Base-by-base conservation (phyloP, 306 rosid genomes). In the Prunus dulcis region DNA sequence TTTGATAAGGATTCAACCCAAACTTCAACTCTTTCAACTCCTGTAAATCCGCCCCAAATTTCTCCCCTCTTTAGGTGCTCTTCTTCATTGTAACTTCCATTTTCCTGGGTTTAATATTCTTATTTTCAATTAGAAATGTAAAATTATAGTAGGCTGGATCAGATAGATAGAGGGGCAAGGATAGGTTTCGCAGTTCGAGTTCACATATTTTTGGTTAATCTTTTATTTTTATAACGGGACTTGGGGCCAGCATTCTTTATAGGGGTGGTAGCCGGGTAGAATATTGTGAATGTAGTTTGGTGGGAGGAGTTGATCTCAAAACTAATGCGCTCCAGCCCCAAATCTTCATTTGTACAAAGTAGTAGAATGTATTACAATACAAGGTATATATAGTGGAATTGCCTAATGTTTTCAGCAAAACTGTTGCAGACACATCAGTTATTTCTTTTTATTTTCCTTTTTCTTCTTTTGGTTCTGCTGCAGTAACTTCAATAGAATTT, bases 11-110 rank as follows among this genome's bases (percentile, higher is more conserved):
- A 74, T 67, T 84, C 56, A 53, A 78, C 67, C 5, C 17, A 60
- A 73, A n/a, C 62, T 65, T 79, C 71, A 72, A 66, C 68, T 65
- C 65, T 30, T 58, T 45, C 67, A 61, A 43, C 71, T 32, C 64
- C 61, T 91, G 91, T 88, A 88, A 82, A 89, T 89, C 84, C 86
- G 49, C 74, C 76, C 73, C 52, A 63, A 30, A n/a, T 22, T 11
- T 71, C 51, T 73, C 13, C 63, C 14, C 27, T 22, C 56, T 18
- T 65, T 55, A 49, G 4, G 57, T 47, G 72, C 61, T 53, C 46
- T 73, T 71, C 80, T 38, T 32, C 79, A 70, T 69, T 72, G 82
- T 80, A 74, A 66, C 86, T 80, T 77, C 78, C 82, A 27, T 50
- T 81, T 73, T 67, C 77, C 69, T 74, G 80, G 82, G 79, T 83